Conservation (phyloP, 2,329 filamentous ascomycete species). For the Chrysoporthe cubensis region DNA sequence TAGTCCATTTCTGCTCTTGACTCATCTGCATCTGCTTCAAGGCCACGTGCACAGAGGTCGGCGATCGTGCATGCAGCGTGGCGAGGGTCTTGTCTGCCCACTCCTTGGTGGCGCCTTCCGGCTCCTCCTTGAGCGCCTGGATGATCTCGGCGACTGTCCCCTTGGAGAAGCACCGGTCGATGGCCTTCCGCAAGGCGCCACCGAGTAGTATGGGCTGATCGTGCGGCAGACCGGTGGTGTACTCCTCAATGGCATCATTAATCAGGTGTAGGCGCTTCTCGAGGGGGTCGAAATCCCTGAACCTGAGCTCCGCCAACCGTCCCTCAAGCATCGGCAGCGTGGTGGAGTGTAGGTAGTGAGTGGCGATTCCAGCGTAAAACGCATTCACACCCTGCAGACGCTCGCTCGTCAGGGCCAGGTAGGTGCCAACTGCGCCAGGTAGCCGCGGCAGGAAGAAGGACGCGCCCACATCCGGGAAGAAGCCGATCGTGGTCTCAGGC, state of each 20-base stretch:
- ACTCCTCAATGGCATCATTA: conserved; percentile 90
- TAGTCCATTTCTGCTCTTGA: conserved; percentile 66
- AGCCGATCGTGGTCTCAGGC: conserved; percentile 97
- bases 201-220: conserved; percentile 69
- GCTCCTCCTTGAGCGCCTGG: conserved; percentile 62
- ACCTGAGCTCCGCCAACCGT: conserved; percentile 85
- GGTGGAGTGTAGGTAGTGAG: conserved; percentile 94
- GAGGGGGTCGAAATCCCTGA: conserved; percentile 74
- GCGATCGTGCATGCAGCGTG: conserved; percentile 78
- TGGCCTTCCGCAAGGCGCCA: conserved; percentile 74
- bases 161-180: conserved; percentile 81
- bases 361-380: conserved; percentile 90
- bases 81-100: conserved; percentile 82
- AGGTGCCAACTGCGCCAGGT: conserved; percentile 85
- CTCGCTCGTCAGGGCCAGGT: conserved; percentile 90
- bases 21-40: conserved; percentile 82
- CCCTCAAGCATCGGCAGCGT: conserved; percentile 79
- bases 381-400: conserved; percentile 80
- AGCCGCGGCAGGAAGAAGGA: conserved; percentile 94
- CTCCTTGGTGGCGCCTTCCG: conserved; percentile 56
- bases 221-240: conserved; percentile 80
- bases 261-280: conserved; percentile 70
- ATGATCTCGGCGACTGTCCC: conserved; percentile 73
- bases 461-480: conserved; percentile 97
- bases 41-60: conserved; percentile 83